These are phyloP conservation scores for Suillus sp. DNA, from an alignment of 768 basidiomycete species.

Conservation along the genomic window DNA sequence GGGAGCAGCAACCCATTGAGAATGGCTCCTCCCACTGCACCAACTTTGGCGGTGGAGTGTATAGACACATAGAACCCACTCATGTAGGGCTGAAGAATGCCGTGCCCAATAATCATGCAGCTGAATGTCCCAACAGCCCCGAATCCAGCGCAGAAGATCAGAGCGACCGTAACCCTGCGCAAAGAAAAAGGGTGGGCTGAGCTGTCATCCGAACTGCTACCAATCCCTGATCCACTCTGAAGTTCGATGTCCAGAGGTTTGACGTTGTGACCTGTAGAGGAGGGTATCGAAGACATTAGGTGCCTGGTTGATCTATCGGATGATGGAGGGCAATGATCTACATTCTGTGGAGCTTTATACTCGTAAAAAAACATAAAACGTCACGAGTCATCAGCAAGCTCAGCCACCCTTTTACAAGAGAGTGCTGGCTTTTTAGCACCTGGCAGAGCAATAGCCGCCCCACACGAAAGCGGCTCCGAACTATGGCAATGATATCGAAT, in stretches of 20 bases:
- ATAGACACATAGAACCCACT: conserved; percentile 6
- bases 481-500: neutral
- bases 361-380: too few relatives aligned
- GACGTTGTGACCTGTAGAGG: neutral
- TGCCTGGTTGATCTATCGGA: neutral
- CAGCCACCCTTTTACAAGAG: neutral
- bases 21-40: conserved; percentile 7
- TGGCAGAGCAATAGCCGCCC: neutral
- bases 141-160: conserved; percentile 4
- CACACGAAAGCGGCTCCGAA: neutral
- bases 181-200: neutral
- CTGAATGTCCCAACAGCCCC: conserved; percentile 3
- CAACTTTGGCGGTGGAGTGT: conserved; percentile 7
- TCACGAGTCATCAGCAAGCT: neutral
- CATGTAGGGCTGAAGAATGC: conserved; percentile 7
- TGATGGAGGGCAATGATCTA: neutral
- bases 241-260: neutral
- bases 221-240: neutral
- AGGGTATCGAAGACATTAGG: neutral
- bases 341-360: neutral
- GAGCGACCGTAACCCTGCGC: neutral
- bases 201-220: neutral
- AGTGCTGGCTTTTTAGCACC: neutral
- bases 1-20: neutral
- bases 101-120: conserved; percentile 6